Evolutionary conservation across 2,329 filamentous ascomycete species (phyloP), one percentile per base, ranked within the genome.

Genomic region (Botryotinia calthae): DNA sequence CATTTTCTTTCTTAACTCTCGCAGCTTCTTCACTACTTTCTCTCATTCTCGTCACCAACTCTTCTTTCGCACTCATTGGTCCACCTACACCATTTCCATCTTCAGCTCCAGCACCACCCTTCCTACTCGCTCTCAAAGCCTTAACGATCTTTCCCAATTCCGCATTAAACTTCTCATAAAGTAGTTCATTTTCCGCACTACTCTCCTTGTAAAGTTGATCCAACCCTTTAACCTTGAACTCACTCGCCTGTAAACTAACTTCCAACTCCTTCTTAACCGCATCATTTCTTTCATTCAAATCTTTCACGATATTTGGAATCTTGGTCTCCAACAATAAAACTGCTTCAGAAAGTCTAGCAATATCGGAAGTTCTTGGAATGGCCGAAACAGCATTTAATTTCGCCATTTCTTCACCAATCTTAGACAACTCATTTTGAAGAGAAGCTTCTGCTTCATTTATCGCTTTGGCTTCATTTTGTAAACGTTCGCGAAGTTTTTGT

Each of bases 81-180:
- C 91, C 91, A 56, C 51, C 51, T 6, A 28, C 64, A 25, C 64
- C 64, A 31, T 67, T 67, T 0, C 22, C 64, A 28, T 34, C 64
- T 8, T 66, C 31, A 20, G n/a, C 42, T 16, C 28, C 63, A 25
- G 22, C 63, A 14, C 34, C 64, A 22, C n/a, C 48, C 20, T 67
- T 67, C 37, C 51, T 56, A 54, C 34, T 64, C 74, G 88, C 88
- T 81, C 89, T 89, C 65, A 96, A 86, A 58, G 91, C 93, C 81
- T 89, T 91, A 61, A 94, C 86, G 74, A 98, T 93, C 84, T 92
- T 94, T 77, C 89, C 91, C 65, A 98, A 84, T 83, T 98, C 95
- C n/a, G 90, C 88, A 79, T 98, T 97, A 85, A 98, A 97, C 74
- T 91, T 91, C 76, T 95, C 92, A 82, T 98, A 98, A 72, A 98